Base-by-base conservation (phyloP, 345 rosid genomes). In the Pistacia atlantica region DNA sequence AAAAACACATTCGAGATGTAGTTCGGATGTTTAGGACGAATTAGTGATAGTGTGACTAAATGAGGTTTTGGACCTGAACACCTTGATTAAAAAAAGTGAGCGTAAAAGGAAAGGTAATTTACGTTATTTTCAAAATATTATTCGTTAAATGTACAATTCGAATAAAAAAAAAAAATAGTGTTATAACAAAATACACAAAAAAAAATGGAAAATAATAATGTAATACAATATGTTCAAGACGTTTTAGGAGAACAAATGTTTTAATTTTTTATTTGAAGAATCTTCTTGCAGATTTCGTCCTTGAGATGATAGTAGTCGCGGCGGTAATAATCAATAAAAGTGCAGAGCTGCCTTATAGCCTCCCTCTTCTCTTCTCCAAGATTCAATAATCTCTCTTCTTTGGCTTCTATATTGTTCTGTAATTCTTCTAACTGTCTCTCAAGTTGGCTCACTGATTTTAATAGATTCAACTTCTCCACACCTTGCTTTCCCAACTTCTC, bases 291-390 rank as follows among this genome's bases (percentile, higher is more conserved):
- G 48, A 94, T 82, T 28, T 78, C 77, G 33, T 83, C 86, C 84
- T 85, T 87, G 57, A 93, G 93, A 78, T 83, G 49, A 71, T 91
- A 76, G 35, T 82, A 84, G 18, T 90, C 88, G 60, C 71, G 77
- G 38, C 89, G 83, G 80, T 96, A 97, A 82, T 96, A 88, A 67
- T 96, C 99, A 33, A 89, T 84, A 87, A 86, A 82, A 63, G 91
- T 4, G 75, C 91, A 87, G 11, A 91, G 88, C 81, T 91, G 92
- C 80, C 92, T 86, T 71, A 91, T 91, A 61, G 90, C 96, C 81
- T 91, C 96, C 78, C 87, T 87, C 81, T 91, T 97, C 85, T 90
- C 92, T 69, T 92, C 97, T 11, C 88, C 95, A 16, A 87, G 87
- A 76, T 72, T 73, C 82, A 75, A 61, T 80, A 88, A 42, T 8